Evolutionary conservation across 768 basidiomycete species (phyloP).

Genomic region (Mrakia gelida): DNA sequence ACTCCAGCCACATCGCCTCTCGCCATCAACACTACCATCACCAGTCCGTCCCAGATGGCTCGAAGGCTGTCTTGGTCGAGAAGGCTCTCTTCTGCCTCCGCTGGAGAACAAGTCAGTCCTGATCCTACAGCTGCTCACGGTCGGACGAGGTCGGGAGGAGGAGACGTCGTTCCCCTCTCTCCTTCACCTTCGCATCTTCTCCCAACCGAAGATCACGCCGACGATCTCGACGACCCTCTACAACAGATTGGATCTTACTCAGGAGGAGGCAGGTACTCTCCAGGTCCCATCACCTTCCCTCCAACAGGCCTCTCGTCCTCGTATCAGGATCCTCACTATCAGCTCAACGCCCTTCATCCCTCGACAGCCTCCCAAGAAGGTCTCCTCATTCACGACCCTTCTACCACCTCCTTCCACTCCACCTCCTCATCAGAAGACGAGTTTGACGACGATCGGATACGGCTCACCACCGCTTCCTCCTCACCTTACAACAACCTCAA

Average conservation of each 20-base stretch:
- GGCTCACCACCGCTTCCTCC: neutral
- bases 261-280: neutral
- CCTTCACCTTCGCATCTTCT: neutral
- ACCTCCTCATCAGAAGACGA: constrained; percentile 4
- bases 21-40: neutral
- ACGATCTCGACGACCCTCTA: neutral
- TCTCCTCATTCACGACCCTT: neutral
- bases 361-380: neutral
- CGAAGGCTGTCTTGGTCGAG: constrained; percentile 1
- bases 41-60: constrained; percentile 4
- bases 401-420: neutral
- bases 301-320: neutral
- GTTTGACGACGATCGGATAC: neutral
- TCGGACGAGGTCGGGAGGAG: neutral
- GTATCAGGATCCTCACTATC: neutral
- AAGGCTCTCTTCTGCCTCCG: neutral
- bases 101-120: neutral
- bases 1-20: neutral
- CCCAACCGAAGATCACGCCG: neutral
- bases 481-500: neutral
- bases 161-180: neutral
- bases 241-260: neutral
- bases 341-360: neutral
- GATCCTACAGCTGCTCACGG: neutral
- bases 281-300: neutral